These are phyloP conservation scores for Pleurotus djamor DNA, from an alignment of 768 basidiomycete genomes.

Conservation along the genomic window DNA sequence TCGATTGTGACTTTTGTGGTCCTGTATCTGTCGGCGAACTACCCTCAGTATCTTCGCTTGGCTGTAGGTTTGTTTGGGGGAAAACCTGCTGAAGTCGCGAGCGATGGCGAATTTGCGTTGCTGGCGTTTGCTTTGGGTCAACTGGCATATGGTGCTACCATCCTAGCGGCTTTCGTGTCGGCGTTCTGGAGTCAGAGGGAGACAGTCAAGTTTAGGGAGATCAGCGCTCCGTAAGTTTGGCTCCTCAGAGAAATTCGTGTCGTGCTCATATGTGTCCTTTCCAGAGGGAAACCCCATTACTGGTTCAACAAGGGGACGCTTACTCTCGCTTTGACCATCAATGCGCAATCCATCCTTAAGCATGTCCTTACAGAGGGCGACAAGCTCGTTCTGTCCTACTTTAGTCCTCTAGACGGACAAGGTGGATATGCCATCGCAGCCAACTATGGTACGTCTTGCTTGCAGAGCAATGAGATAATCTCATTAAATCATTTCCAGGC, in stretches of 20 bases:
- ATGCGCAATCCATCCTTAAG: slow-evolving; percentile 86
- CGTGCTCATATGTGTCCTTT: not conserved
- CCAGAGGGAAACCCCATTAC: slow-evolving; percentile 2
- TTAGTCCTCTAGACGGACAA: slow-evolving; percentile 84
- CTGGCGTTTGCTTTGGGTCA: slow-evolving; percentile 89
- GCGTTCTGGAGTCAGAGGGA: not conserved
- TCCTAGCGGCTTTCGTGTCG: slow-evolving; percentile 53
- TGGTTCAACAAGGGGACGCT: slow-evolving; percentile 39
- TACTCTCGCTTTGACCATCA: slow-evolving; percentile 77
- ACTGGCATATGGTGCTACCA: slow-evolving; percentile 59
- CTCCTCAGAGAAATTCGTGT: slow-evolving; percentile 16
- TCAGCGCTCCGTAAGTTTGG: not conserved
- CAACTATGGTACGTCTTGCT: slow-evolving; percentile 75
- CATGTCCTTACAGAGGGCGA: slow-evolving; percentile 97
- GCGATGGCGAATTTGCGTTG: slow-evolving; percentile 50
- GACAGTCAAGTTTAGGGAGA: not conserved
- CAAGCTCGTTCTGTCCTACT: slow-evolving; percentile 81
- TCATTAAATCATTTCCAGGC: slow-evolving; percentile 41
- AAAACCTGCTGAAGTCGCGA: slow-evolving; percentile 13
- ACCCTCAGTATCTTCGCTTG: not conserved
- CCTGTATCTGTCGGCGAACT: slow-evolving; percentile 26
- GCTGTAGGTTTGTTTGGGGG: not conserved
- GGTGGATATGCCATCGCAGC: slow-evolving; percentile 95
- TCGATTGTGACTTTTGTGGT: slow-evolving; percentile 69
- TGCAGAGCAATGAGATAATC: not conserved